Conservation (phyloP, 2,329 filamentous ascomycete species). For the Diaporthe sp. region DNA sequence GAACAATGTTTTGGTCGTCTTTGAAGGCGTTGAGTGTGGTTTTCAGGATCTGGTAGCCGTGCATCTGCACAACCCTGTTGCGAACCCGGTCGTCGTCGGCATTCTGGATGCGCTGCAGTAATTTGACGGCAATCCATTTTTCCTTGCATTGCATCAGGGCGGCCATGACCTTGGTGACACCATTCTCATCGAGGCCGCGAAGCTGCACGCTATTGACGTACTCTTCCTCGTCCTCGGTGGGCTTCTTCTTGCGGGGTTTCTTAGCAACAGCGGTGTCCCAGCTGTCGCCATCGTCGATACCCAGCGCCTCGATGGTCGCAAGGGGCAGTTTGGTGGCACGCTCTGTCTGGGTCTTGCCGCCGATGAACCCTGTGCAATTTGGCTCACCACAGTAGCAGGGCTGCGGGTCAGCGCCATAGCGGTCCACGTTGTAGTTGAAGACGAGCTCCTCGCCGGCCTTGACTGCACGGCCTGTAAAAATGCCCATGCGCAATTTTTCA, state of each 20-base stretch:
- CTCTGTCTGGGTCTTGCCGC: slow-evolving; percentile 97
- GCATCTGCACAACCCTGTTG: slow-evolving; percentile 93
- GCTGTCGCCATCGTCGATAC: slow-evolving; percentile 91
- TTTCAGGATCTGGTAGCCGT: slow-evolving; percentile 96
- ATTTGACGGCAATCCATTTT: slow-evolving; percentile 98
- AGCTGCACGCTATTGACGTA: slow-evolving; percentile 92
- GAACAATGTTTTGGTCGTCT: slow-evolving; percentile 89
- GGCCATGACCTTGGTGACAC: slow-evolving; percentile 95
- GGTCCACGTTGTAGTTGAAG: slow-evolving; percentile 99
- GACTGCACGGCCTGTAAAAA: slow-evolving; percentile 90
- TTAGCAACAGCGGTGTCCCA: slow-evolving; percentile 94
- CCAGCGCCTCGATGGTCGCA: slow-evolving; percentile 92
- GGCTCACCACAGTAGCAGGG: slow-evolving; percentile 96
- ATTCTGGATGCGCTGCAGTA: slow-evolving; percentile 88
- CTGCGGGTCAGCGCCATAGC: slow-evolving; percentile 96
- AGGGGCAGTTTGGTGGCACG: slow-evolving; percentile 91
- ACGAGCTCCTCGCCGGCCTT: slow-evolving; percentile 93
- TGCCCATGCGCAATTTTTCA: slow-evolving; percentile 98
- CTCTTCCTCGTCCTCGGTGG: slow-evolving; percentile 91
- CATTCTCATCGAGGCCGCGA: slow-evolving; percentile 83
- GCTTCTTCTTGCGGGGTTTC: slow-evolving; percentile 93
- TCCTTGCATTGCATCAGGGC: slow-evolving; percentile 98
- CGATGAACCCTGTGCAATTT: slow-evolving; percentile 97
- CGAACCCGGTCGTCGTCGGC: slow-evolving; percentile 90
- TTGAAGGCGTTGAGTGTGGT: slow-evolving; percentile 87